Evolutionary conservation across 352 stramenopile genomes (phyloP).

Genomic region (Phytophthora crassamura): DNA sequence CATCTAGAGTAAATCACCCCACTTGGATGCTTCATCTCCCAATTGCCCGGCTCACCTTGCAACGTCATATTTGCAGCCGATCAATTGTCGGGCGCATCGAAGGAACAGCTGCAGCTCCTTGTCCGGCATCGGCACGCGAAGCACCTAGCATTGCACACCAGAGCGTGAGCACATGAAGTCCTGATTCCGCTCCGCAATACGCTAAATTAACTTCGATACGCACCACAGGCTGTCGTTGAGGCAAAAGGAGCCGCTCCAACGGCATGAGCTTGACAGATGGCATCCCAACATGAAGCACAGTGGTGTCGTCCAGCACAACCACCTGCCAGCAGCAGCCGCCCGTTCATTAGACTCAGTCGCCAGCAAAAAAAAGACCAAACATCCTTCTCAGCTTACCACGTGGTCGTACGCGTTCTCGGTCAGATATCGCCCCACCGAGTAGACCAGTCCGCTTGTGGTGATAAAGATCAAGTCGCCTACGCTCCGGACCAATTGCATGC

Average conservation of each 20-base stretch:
- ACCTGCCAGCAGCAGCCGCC: constrained; percentile 44
- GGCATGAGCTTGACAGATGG: constrained; percentile 60
- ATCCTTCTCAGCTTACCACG: constrained; percentile 43
- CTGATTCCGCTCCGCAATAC: neutral
- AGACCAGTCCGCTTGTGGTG: constrained; percentile 74
- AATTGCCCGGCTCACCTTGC: constrained; percentile 46
- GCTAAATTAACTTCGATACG: constrained; percentile 5
- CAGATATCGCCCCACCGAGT: constrained; percentile 66
- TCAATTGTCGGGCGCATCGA: constrained; percentile 62
- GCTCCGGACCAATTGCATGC: neutral
- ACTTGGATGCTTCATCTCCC: neutral
- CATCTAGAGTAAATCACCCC: constrained; percentile 2
- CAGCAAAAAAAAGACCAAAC: no score
- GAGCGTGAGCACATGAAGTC: neutral
- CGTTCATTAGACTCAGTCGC: no score
- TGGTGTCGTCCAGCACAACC: constrained; percentile 63
- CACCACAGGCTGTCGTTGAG: constrained; percentile 76
- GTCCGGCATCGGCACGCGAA: constrained; percentile 56
- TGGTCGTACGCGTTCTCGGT: constrained; percentile 80
- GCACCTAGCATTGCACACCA: constrained; percentile 48
- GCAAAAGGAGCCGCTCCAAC: constrained; percentile 70
- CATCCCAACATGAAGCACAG: constrained; percentile 74
- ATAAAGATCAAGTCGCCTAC: constrained; percentile 86
- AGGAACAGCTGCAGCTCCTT: constrained; percentile 62
- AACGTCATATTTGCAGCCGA: constrained; percentile 73